These are phyloP conservation scores for Globisporangium spinosum DNA, from an alignment of 352 stramenopile genomes.

Conservation along the genomic window DNA sequence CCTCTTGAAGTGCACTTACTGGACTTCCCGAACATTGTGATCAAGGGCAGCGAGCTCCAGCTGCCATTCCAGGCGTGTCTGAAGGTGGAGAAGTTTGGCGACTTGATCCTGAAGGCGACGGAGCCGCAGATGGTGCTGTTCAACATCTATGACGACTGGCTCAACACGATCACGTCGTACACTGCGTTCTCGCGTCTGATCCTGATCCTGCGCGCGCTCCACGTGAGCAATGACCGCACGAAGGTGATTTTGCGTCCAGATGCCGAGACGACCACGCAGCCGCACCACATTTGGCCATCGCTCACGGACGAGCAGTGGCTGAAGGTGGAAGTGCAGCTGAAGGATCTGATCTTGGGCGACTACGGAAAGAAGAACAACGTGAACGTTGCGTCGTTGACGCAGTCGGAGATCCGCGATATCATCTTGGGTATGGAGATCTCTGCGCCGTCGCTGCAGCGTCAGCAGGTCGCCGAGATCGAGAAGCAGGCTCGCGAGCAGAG, in stretches of 20 bases:
- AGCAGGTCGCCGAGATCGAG: constrained; percentile 99
- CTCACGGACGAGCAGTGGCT: constrained; percentile 99
- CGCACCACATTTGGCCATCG: constrained; percentile 99
- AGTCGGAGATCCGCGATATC: constrained; percentile 99
- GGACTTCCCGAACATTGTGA: constrained; percentile 99
- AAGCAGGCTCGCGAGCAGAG: constrained; percentile 97
- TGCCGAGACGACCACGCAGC: constrained; percentile 97
- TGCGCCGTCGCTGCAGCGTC: constrained; percentile 97
- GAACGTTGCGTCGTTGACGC: constrained; percentile 98
- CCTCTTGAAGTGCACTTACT: constrained; percentile 98
- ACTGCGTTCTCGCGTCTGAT: constrained; percentile 99
- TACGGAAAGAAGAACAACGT: constrained; percentile 99
- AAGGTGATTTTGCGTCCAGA: constrained; percentile 98
- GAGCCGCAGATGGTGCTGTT: constrained; percentile 99
- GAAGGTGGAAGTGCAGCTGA: constrained; percentile 98
- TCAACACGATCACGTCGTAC: constrained; percentile 99
- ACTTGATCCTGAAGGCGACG: constrained; percentile 98
- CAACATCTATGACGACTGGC: constrained; percentile 99
- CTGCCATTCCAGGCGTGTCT: constrained; percentile 99
- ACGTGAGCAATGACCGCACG: constrained; percentile 95
- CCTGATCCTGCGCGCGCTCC: constrained; percentile 97
- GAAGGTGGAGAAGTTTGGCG: constrained; percentile 99
- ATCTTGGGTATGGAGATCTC: constrained; percentile 99
- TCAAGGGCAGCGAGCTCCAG: constrained; percentile 99
- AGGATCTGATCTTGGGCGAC: constrained; percentile 99